Conservation (phyloP, 345 rosid genomes). For the Gynandropsis gynandra region DNA sequence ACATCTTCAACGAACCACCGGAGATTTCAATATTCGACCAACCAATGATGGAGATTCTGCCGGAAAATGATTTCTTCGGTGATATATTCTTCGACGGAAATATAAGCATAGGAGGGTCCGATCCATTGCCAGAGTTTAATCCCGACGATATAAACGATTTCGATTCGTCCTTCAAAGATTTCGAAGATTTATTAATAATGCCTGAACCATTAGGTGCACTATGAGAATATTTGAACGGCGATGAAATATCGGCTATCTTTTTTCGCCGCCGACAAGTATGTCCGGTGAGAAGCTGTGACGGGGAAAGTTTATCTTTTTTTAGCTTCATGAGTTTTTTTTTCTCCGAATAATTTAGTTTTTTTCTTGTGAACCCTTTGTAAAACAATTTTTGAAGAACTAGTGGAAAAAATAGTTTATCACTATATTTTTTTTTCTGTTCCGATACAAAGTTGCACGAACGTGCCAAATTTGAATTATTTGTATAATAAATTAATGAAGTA, state of each 20-base stretch:
- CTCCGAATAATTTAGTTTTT: constrained; percentile 28
- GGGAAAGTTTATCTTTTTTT: too few relatives aligned
- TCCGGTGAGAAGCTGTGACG: too few relatives aligned
- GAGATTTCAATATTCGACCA: constrained; percentile 50
- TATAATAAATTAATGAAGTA: not conserved
- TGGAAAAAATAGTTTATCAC: constrained; percentile 21
- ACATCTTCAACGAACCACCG: constrained; percentile 44
- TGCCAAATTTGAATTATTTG: constrained; percentile 15
- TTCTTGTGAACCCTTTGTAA: constrained; percentile 21
- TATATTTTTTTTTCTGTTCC: constrained; percentile 4
- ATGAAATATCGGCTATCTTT: constrained; percentile 24
- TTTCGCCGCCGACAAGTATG: too few relatives aligned
- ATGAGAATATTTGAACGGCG: constrained; percentile 20
- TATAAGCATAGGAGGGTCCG: constrained; percentile 27
- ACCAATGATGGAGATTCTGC: constrained; percentile 21
- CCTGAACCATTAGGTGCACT: constrained; percentile 42
- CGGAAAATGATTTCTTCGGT: constrained; percentile 31
- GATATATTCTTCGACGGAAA: constrained; percentile 32
- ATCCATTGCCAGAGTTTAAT: constrained; percentile 17
- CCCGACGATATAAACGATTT: constrained; percentile 34
- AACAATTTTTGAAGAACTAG: constrained; percentile 30
- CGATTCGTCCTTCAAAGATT: constrained; percentile 46
- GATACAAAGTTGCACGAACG: constrained; percentile 29
- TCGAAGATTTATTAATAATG: constrained; percentile 56
- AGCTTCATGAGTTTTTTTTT: constrained; percentile 5